Evolutionary conservation across 306 rosid genomes (phyloP).

Genomic region (Malus sieversii): DNA sequence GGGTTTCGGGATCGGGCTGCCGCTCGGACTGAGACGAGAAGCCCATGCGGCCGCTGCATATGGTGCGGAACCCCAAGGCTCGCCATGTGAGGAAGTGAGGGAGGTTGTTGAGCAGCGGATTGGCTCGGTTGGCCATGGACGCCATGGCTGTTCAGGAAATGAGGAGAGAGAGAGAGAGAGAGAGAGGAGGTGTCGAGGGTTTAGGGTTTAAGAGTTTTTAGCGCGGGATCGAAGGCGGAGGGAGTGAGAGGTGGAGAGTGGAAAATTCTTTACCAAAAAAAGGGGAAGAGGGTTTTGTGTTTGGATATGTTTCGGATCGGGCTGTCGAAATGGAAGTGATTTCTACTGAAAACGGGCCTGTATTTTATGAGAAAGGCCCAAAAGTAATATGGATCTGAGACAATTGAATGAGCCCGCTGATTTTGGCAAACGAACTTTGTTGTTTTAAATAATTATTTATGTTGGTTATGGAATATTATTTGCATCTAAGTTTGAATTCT

Average conservation of each 20-base stretch:
- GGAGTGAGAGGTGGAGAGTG: not conserved
- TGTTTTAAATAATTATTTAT: too few relatives aligned
- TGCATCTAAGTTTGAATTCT: too few relatives aligned
- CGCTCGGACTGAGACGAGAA: constrained; percentile 39
- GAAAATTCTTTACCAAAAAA: not conserved
- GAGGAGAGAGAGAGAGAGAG: not conserved
- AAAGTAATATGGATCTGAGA: not conserved
- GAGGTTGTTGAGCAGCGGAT: constrained; percentile 40
- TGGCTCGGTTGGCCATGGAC: constrained; percentile 31
- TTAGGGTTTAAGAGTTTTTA: constrained; percentile 39
- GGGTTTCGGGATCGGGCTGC: constrained; percentile 24
- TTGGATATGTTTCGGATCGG: not conserved
- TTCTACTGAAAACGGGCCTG: not conserved
- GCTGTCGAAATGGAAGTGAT: not conserved
- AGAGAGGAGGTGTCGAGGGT: constrained; percentile 8
- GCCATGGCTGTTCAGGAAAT: constrained; percentile 28
- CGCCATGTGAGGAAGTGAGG: constrained; percentile 53
- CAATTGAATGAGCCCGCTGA: not conserved
- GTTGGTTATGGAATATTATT: too few relatives aligned
- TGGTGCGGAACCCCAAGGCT: constrained; percentile 35
- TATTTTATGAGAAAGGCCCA: not conserved
- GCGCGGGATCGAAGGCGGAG: not conserved
- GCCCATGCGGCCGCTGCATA: constrained; percentile 61
- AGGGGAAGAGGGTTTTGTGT: not conserved
- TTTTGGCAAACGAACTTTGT: not conserved